Base-by-base conservation (phyloP, 257 asterid genomes). In the Knoxia roxburghii region DNA sequence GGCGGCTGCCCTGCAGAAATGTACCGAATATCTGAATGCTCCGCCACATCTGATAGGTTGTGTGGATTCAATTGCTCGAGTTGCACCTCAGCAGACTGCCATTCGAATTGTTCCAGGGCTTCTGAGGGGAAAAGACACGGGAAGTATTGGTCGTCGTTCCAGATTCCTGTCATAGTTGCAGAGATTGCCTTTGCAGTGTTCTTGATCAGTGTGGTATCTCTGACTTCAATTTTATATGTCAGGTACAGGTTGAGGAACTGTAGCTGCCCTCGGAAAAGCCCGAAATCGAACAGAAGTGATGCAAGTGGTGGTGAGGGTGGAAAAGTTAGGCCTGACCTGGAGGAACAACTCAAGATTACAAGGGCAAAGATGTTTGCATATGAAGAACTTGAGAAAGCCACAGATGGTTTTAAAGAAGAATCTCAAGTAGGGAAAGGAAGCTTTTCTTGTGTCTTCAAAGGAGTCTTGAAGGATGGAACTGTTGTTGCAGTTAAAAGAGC, bases 341-440 rank as follows among this genome's bases (percentile, higher is more conserved):
- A 87, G 63, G 95, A 86, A 21, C 96, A 91, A 57, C 65, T 89
- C 24, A 87, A 83, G 72, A 83, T 89, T 56, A 82, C 89, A 79
- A 80, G 98, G 69, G 96, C 96, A 62, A 88, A 86, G 49, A 84
- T 76, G 88, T 91, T 89, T 54, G 72, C 79, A 13, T 91, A 89
- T 40, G 90, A 83, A 49, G 95, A 89, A 56, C 95, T 91, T 1
- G 92, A 91, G 59, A 77, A 78, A 64, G 96, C 98, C 41, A 81
- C 95, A 0, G 80, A 74, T 0, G 89, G 95, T 15, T 91, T 91
- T 65, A 82, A 87, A 67, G 95, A 91, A 57, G 96, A 89, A 71
- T 77, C 95, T 0, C 76, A 85, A 7, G 92, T 91, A 9, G 98
- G 98, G 46, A 87, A 84, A 72, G 98, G 98, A 52, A 91, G 96